Conservation (phyloP, 164 flowering plant genomes). For the Buxus sempervirens region DNA sequence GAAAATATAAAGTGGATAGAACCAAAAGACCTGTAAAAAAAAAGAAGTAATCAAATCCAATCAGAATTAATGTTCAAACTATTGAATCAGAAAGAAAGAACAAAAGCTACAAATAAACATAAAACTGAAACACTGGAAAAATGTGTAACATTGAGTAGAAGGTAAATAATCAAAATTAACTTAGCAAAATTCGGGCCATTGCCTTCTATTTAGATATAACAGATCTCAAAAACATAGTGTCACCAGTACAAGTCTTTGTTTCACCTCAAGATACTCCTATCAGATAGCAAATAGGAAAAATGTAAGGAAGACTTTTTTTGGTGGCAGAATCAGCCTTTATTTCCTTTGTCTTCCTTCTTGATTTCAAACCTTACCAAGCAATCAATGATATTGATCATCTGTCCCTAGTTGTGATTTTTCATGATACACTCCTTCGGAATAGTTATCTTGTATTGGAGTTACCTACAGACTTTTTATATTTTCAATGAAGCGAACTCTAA, state of each 20-base stretch:
- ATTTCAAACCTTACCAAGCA: background rate
- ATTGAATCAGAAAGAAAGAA: background rate
- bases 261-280: background rate
- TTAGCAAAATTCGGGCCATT: background rate
- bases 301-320: background rate
- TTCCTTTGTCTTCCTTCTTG: background rate
- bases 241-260: background rate
- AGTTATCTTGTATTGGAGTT: no score
- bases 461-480: no score
- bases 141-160: background rate
- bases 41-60: slow-evolving; percentile 4
- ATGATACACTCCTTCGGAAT: no score
- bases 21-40: slow-evolving; percentile 74
- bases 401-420: no score
- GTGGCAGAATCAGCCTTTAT: background rate
- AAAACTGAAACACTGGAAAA: background rate
- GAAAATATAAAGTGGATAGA: slow-evolving; percentile 82
- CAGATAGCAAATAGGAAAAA: background rate
- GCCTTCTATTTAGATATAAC: no score
- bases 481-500: no score
- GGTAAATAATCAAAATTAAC: background rate
- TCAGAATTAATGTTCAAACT: background rate
- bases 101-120: background rate
- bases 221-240: background rate
- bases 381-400: no score